Evolutionary conservation across 108 stramenopile species (phyloP), one percentile per base, ranked within the genome.

Genomic region (Aurantiochytrium sp.): DNA sequence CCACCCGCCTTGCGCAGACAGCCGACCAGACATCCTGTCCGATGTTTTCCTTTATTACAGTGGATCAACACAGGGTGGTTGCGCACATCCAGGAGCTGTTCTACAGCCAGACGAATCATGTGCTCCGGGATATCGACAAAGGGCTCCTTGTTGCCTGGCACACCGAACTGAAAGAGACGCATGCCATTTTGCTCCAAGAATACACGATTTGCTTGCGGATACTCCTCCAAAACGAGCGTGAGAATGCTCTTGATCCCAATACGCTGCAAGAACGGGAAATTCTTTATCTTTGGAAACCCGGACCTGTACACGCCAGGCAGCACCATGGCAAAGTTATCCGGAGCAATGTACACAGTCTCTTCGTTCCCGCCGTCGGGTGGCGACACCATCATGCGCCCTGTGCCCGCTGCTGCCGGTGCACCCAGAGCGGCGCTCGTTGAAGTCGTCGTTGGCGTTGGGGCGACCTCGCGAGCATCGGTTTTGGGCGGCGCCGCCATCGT

Each of bases 271-370:
- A 92, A 92, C 29, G 91, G 91, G 71, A 92, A 92, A 89, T 92
- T 90, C 49, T 92, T 92, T 89, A 90, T 92, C 91, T 71, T 90
- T 19, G 88, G 64, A 47, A 89, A 71, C 53, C 44, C 64, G 8
- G 72, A 73, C 64, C 64, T 71, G 88, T 92, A 92, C 25, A 92
- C 88, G 44, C 92, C 92, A 21, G 91, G 76, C 23, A 91, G 90
- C 89, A 92, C 92, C 92, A 92, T 92, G 42, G 92, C 91, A 87
- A 92, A 92, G 90, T 92, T 92, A 35, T 92, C 91, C 5, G 91
- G 91, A 12, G 91, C 90, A 28, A 90, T 90, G 42, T 69, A 69
- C 89, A 92, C 60, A 12, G 76, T 83, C 51, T 83, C 76, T 35
- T 83, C 76, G 8, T 43, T 12, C 5, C 12, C 42, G 35, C 25